Conservation (phyloP, 768 basidiomycete species). For the Albatrellus ellisii region DNA sequence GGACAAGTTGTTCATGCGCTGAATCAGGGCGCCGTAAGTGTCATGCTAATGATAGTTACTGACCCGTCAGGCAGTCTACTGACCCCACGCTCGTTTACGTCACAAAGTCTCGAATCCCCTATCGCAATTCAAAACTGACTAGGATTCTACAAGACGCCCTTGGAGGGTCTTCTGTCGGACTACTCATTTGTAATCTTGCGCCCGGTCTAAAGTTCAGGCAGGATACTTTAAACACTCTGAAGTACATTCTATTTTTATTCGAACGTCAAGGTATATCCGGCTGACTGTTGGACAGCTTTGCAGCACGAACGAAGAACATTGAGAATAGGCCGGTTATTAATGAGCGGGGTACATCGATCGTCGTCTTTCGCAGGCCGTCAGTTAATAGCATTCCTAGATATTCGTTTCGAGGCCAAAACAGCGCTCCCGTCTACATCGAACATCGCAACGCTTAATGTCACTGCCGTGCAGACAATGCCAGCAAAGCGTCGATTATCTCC, state of each 20-base stretch:
- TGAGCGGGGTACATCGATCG: conserved; percentile 43
- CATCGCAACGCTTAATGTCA: too few species aligned
- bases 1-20: conserved; percentile 83
- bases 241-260: conserved; percentile 27
- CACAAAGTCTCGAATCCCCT: conserved; percentile 63
- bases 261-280: background rate
- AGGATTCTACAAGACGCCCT: conserved; percentile 84
- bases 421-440: too few species aligned
- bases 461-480: too few species aligned
- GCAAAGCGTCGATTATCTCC: conserved; percentile 17
- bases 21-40: conserved; percentile 50
- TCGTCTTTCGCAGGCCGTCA: too few species aligned
- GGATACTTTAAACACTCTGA: conserved; percentile 86
- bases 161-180: conserved; percentile 65
- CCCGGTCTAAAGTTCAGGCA: conserved; percentile 72
- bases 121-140: conserved; percentile 83
- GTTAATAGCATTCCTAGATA: too few species aligned
- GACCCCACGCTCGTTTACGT: conserved; percentile 8
- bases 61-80: background rate
- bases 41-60: conserved; percentile 1
- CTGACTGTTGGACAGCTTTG: conserved; percentile 39
- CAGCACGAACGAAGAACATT: conserved; percentile 72
- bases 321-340: conserved; percentile 75
- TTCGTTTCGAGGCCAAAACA: too few species aligned
- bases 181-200: conserved; percentile 80